Conservation (phyloP, 257 asterid species). For the Apocynum venetum region DNA sequence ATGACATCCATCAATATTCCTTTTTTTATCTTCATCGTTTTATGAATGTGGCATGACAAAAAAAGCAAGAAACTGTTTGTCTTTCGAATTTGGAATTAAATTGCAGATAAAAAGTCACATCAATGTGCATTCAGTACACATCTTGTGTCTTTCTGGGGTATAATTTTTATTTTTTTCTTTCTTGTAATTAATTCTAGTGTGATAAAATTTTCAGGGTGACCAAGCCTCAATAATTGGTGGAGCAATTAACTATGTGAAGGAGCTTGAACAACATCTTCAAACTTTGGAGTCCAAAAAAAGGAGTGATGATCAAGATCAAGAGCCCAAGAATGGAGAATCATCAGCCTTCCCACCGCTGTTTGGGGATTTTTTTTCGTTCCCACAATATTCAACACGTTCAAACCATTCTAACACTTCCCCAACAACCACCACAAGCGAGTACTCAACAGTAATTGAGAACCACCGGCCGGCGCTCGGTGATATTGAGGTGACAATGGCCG, state of each 20-base stretch:
- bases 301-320: not conserved
- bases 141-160: not conserved
- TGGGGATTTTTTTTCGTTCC: constrained; percentile 40
- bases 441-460: not conserved
- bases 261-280: constrained; percentile 75
- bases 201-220: constrained; percentile 52
- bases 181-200: no score
- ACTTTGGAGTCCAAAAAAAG: constrained; percentile 36
- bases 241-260: constrained; percentile 82
- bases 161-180: not conserved
- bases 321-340: not conserved
- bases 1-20: not conserved
- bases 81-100: constrained; percentile 7
- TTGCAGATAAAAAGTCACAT: constrained; percentile 10
- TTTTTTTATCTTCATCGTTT: constrained; percentile 7
- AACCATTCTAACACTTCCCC: constrained; percentile 8
- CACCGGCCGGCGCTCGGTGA: constrained; percentile 29
- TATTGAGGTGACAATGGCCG: constrained; percentile 45
- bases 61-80: not conserved
- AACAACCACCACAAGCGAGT: not conserved
- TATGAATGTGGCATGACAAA: constrained; percentile 20
- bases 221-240: constrained; percentile 94
- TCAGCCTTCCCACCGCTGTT: constrained; percentile 18
- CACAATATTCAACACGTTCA: constrained; percentile 34
- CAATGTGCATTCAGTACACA: constrained; percentile 2